Conservation (phyloP, 2,329 filamentous ascomycete genomes). For the Colletotrichum sp. region DNA sequence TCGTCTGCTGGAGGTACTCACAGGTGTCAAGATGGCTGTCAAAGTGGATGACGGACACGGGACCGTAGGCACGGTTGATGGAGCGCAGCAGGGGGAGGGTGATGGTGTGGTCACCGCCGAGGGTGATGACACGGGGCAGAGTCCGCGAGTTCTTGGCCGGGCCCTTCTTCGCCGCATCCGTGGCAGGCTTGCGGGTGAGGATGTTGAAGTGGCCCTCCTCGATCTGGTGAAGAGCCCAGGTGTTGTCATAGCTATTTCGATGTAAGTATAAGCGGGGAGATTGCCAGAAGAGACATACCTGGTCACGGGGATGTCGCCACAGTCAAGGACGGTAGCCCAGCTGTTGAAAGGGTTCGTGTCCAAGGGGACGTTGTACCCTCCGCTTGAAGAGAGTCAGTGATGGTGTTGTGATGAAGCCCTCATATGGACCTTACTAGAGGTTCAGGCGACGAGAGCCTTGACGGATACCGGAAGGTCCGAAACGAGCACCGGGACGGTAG, state of each 20-base stretch:
- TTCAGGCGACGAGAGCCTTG: constrained; percentile 87
- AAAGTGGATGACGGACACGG: constrained; percentile 67
- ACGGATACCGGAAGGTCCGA: constrained; percentile 83
- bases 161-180: constrained; percentile 69
- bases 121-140: constrained; percentile 80
- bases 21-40: constrained; percentile 73
- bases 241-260: constrained; percentile 74
- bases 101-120: constrained; percentile 70
- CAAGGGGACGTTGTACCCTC: constrained; percentile 86
- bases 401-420: constrained; percentile 29
- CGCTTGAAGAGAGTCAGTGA: constrained; percentile 57
- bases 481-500: constrained; percentile 83
- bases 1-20: constrained; percentile 34
- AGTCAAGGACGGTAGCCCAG: constrained; percentile 82
- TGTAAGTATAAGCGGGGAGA: background rate
- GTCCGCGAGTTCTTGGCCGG: constrained; percentile 77
- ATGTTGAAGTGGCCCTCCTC: constrained; percentile 84
- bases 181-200: constrained; percentile 73
- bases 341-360: constrained; percentile 81
- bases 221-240: constrained; percentile 82
- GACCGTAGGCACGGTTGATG: constrained; percentile 66
- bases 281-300: constrained; percentile 60
- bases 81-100: constrained; percentile 64
- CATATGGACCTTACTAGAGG: constrained; percentile 71
- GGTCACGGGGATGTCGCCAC: constrained; percentile 84